Base-by-base conservation (phyloP, 768 basidiomycete genomes). In the Lactarius tabidus region DNA sequence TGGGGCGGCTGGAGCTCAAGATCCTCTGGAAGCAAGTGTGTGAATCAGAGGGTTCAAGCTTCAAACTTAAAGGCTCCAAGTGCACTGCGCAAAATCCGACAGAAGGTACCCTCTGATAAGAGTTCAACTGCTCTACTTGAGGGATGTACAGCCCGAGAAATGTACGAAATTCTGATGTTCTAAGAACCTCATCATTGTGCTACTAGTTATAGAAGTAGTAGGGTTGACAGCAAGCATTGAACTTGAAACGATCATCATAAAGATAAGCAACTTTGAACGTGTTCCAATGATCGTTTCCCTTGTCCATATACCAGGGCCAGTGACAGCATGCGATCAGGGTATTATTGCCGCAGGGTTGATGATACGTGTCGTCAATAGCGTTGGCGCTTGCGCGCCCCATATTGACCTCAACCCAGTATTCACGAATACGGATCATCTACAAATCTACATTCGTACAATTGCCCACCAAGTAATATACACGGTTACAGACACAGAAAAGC, bases 371-470 rank as follows among this genome's bases (percentile, higher is more conserved):
- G 9, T 14, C 43, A 0, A 18, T 36, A 43, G 41, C 9, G 43
- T 20, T 7, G 9, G 20, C 43, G n/a, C 43, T n/a, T 23, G 9
- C 20, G 43, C 20, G 17, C 18, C 43, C n/a, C n/a, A 45, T n/a
- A 8, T n/a, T n/a, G n/a, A n/a, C n/a, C n/a, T n/a, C n/a, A n/a
- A n/a, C n/a, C 31, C 28, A 55, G 17, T 3, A 29, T 33, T 33
- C 33, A 33, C 3, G 20, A 54, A 33, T 20, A 20, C 12, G 8
- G 33, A 6, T 26, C 23, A 15, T 57, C 56, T 54, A 18, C 29
- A 14, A 45, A 63, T 64, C 17, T 53, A 17, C 64, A 10, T 23
- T 12, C 52, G 29, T 23, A 59, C 63, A n/a, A 36, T 17, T 18
- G 2, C 39, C 51, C 29, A 38, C 31, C 36, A 59, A 31, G 26